Evolutionary conservation across 176 grass and related monocot genomes (phyloP).

Genomic region (Zoysia japonica): DNA sequence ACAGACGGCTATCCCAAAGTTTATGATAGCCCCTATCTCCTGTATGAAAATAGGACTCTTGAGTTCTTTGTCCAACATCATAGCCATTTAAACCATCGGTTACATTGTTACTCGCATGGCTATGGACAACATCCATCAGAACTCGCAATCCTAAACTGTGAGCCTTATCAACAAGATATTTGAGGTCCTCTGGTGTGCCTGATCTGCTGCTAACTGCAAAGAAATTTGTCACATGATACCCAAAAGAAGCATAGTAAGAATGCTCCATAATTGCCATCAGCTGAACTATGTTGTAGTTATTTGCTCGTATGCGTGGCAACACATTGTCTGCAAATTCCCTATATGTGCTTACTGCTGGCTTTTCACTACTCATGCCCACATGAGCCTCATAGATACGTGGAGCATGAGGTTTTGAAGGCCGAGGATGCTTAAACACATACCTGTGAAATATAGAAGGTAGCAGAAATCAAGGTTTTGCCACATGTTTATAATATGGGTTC

Average conservation of each 20-base stretch:
- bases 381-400: slow-evolving; percentile 93
- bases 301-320: slow-evolving; percentile 76
- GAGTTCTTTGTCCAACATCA: slow-evolving; percentile 79
- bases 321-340: slow-evolving; percentile 94
- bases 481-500: background rate
- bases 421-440: slow-evolving; percentile 68
- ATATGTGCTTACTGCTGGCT: slow-evolving; percentile 69
- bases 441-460: slow-evolving; percentile 44
- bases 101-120: slow-evolving; percentile 79
- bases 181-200: slow-evolving; percentile 93
- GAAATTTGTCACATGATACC: slow-evolving; percentile 98
- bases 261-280: slow-evolving; percentile 97
- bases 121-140: slow-evolving; percentile 95
- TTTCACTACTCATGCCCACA: slow-evolving; percentile 91
- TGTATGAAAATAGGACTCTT: slow-evolving; percentile 84
- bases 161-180: slow-evolving; percentile 95
- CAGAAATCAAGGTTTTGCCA: slow-evolving; percentile 9
- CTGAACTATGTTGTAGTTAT: slow-evolving; percentile 96
- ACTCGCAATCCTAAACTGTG: slow-evolving; percentile 82
- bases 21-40: slow-evolving; percentile 89
- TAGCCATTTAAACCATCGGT: slow-evolving; percentile 96
- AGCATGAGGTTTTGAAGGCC: slow-evolving; percentile 71
- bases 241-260: slow-evolving; percentile 98
- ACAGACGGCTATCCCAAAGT: slow-evolving; percentile 94
- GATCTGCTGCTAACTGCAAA: slow-evolving; percentile 92